Evolutionary conservation across 495 filamentous ascomycete genomes (phyloP).

Genomic region (Parathielavia hyrcaniae): DNA sequence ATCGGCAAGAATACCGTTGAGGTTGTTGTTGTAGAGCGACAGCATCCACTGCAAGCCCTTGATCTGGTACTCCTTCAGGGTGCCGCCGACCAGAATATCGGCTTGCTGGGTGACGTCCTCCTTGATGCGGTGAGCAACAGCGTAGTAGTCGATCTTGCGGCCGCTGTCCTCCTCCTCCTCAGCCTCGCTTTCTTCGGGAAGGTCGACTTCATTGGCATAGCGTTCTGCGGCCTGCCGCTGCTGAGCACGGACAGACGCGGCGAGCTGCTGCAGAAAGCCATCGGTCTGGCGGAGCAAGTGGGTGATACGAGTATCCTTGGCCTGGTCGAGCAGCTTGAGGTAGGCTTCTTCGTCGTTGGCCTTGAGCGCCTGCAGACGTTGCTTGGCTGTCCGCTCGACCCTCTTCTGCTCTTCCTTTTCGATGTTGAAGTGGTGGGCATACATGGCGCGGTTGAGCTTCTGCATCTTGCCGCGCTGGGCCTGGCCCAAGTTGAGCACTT

Average conservation of each 20-base stretch:
- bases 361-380: constrained; percentile 97
- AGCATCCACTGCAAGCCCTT: constrained; percentile 99
- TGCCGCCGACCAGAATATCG: constrained; percentile 78
- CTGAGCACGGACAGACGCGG: constrained; percentile 83
- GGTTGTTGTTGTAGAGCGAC: constrained; percentile 98
- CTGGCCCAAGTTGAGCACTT: constrained; percentile 37
- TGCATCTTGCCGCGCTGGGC: constrained; percentile 55
- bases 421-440: constrained; percentile 83
- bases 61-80: constrained; percentile 92
- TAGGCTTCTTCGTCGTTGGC: constrained; percentile 99
- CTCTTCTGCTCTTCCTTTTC: constrained; percentile 99
- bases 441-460: constrained; percentile 83
- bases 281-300: constrained; percentile 94
- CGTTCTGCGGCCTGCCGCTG: constrained; percentile 74
- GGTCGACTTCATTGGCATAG: constrained; percentile 59
- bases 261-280: constrained; percentile 91
- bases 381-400: constrained; percentile 92
- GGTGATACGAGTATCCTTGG: constrained; percentile 98
- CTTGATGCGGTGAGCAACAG: constrained; percentile 90
- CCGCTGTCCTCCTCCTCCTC: constrained; percentile 64
- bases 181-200: constrained; percentile 55
- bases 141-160: constrained; percentile 92
- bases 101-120: constrained; percentile 84
- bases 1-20: constrained; percentile 96
- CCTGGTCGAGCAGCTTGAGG: constrained; percentile 90